Percentiles rank a stretch among this genome's conserved stretches.
Conservation (phyloP, 2,329 filamentous ascomycete genomes). For the Microdochium nivale region DNA sequence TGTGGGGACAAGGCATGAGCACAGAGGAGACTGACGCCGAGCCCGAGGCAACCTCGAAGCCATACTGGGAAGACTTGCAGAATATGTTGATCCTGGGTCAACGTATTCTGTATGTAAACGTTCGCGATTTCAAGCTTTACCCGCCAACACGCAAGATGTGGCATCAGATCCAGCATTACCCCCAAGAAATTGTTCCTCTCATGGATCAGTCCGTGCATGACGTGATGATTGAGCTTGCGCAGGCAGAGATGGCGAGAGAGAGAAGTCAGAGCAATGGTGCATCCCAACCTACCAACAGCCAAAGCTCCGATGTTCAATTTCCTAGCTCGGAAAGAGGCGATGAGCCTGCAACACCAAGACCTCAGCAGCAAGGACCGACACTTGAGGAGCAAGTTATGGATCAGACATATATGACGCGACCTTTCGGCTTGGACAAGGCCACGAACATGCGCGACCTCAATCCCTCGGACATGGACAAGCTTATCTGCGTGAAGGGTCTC, state of each 20-base stretch:
- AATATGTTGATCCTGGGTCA: constrained; percentile 85
- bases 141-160: constrained; percentile 88
- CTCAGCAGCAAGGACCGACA: constrained; percentile 36
- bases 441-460: constrained; percentile 93
- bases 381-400: constrained; percentile 76
- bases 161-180: constrained; percentile 91
- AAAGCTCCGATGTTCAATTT: constrained; percentile 67
- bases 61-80: constrained; percentile 78
- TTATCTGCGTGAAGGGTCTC: constrained; percentile 89
- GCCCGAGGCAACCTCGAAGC: constrained; percentile 66
- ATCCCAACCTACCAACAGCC: constrained; percentile 47
- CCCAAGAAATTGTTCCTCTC: constrained; percentile 89
- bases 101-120: constrained; percentile 78
- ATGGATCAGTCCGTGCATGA: constrained; percentile 96
- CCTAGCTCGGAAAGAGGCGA: constrained; percentile 71
- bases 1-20: constrained; percentile 80
- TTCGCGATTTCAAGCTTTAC: constrained; percentile 83
- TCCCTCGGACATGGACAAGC: constrained; percentile 90
- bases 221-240: constrained; percentile 81
- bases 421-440: constrained; percentile 77
- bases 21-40: constrained; percentile 63
- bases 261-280: constrained; percentile 32
- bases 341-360: constrained; percentile 30
- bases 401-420: constrained; percentile 75
- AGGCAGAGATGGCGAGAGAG: constrained; percentile 66